Conservation (phyloP, 2,329 filamentous ascomycete species). For the Ascochyta rabiei region DNA sequence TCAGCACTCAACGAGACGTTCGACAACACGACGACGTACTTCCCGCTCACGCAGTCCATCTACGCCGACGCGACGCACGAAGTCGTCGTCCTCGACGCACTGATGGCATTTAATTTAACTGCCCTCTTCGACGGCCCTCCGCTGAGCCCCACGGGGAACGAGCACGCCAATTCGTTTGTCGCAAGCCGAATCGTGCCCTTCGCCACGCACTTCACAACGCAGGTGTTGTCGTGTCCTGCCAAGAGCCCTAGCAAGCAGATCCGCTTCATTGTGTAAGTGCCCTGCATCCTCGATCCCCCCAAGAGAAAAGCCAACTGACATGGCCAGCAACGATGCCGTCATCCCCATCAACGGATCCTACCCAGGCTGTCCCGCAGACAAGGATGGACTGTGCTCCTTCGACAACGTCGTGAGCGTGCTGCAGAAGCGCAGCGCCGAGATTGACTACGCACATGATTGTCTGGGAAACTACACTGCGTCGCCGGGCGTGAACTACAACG, state of each 20-base stretch:
- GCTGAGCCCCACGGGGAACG: constrained; percentile 24
- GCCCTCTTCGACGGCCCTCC: constrained; percentile 37
- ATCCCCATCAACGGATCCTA: constrained; percentile 32
- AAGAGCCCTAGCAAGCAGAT: constrained; percentile 35
- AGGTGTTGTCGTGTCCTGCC: constrained; percentile 33
- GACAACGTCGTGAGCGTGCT: constrained; percentile 36
- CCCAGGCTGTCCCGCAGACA: constrained; percentile 28
- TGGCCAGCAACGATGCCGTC: constrained; percentile 36
- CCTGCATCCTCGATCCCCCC: neutral
- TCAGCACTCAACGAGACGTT: constrained; percentile 39
- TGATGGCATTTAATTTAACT: constrained; percentile 40
- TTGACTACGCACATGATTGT: constrained; percentile 39
- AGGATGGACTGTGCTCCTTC: constrained; percentile 36
- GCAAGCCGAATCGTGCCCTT: constrained; percentile 40
- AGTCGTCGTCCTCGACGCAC: constrained; percentile 43
- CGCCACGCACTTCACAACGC: constrained; percentile 39
- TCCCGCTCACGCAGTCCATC: constrained; percentile 53
- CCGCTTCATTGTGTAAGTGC: constrained; percentile 36
- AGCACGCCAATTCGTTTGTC: constrained; percentile 31
- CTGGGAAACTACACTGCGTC: constrained; percentile 37
- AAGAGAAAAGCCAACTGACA: neutral
- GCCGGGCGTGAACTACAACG: constrained; percentile 36
- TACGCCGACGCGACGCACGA: constrained; percentile 53
- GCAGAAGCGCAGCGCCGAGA: constrained; percentile 35
- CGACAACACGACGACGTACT: constrained; percentile 51